Evolutionary conservation across 1,284 basidiomycete species (phyloP), one percentile per base, ranked within the genome.

Genomic region (Ceratobasidium sp.): DNA sequence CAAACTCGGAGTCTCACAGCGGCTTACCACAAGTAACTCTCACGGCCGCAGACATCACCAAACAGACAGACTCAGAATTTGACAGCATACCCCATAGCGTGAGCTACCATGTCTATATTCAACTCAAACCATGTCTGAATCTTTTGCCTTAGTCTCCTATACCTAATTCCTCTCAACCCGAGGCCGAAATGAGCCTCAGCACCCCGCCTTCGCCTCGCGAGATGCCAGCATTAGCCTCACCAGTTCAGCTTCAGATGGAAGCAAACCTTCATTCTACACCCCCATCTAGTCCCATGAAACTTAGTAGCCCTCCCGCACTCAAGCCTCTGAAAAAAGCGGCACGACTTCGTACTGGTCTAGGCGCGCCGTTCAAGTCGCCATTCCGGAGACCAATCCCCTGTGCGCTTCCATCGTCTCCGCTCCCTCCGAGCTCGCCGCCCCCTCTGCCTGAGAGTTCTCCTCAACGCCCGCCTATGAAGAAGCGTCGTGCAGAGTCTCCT

Each of bases 211-310:
- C 37, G 23, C 28, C 23, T 17, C 5, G 37, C 28, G 53, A 47
- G 33, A 33, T 8, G 54, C 68, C 37, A 23, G 37, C 68, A 33
- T 47, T 71, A 31, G 68, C 53, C 20, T 71, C 68, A 28, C 68
- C 68, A 31, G 68, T 71, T 7, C 51, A 56, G 37, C 53, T 71
- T 68, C 20, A 47, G 23, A 26, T n/a, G 23, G 53, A 71, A 56
- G 17, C 68, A 60, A 71, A 71, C 39, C 20, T 60, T 42, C 68
- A 71, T 39, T 71, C 53, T n/a, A 68, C 66, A 26, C 68, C 68
- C 37, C 68, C 68, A 7, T 51, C 68, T 20, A 71, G 68, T 45
- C 68, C 68, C 31, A 71, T 71, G 68, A 71, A 71, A 71, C 68
- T 71, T 31, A 60, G 68, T 28, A 71, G 68, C 28, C 68, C 68